These are phyloP conservation scores for Hyphopichia fennica DNA, from an alignment of 1,139 yeast species.

Conservation along the genomic window DNA sequence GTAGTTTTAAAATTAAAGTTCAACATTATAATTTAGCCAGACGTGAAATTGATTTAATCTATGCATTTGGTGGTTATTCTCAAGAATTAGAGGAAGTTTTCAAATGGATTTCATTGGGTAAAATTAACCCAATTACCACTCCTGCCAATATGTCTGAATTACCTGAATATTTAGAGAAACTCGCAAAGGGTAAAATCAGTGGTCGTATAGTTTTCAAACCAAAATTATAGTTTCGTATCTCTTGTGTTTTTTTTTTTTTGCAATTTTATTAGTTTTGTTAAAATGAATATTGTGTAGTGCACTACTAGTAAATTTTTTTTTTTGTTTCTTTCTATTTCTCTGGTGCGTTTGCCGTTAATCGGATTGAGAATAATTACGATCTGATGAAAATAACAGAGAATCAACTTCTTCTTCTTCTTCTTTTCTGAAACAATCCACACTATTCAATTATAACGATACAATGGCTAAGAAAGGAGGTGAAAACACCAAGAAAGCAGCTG, in stretches of 20 bases:
- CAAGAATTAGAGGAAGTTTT: constrained; percentile 45
- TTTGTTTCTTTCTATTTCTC: background rate
- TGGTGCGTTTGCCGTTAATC: constrained; percentile 1
- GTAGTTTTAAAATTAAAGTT: constrained; percentile 29
- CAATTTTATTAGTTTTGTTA: background rate
- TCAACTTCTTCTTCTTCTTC: background rate
- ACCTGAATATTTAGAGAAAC: constrained; percentile 34
- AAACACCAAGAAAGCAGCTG: constrained; percentile 65
- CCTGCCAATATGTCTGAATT: constrained; percentile 34
- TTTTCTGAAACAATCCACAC: background rate
- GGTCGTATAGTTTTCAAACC: constrained; percentile 50
- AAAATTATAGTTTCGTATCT: background rate
- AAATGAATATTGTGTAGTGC: too few relatives aligned
- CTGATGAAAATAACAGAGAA: too few relatives aligned
- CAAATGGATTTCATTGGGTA: constrained; percentile 44
- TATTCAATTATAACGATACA: constrained; percentile 4
- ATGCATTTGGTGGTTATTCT: constrained; percentile 49
- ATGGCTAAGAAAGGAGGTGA: constrained; percentile 66
- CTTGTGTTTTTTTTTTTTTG: background rate
- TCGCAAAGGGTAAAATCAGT: constrained; percentile 38
- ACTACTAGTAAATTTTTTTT: background rate
- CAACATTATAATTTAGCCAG: constrained; percentile 38
- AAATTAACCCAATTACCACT: constrained; percentile 37
- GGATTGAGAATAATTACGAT: background rate
- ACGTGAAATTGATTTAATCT: constrained; percentile 42